A percentile compares a stretch with the other conserved stretches of the same genome.
These are phyloP conservation scores for Themeda triandra DNA, from an alignment of 176 grass and related monocot genomes.

Conservation along the genomic window DNA sequence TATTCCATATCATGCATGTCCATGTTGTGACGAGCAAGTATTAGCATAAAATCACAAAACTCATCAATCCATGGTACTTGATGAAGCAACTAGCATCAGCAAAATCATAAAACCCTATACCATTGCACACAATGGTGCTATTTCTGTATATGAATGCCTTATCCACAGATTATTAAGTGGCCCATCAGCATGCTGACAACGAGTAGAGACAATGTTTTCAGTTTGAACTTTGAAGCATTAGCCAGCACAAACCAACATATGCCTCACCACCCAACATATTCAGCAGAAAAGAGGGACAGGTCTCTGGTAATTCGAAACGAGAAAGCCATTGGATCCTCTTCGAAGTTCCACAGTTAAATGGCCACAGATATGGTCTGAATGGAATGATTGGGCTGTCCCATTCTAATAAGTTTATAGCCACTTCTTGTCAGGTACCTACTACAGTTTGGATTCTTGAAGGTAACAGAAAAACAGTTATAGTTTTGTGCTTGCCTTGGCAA, in stretches of 20 bases:
- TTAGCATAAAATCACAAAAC: conserved; percentile 56
- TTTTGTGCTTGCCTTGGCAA: conserved; percentile 97
- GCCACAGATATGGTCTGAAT: conserved; percentile 29
- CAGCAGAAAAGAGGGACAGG: conserved; percentile 15
- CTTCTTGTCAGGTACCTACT: conserved; percentile 44
- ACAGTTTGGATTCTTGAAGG: conserved; percentile 61
- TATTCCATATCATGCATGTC: conserved; percentile 47
- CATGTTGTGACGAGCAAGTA: conserved; percentile 44
- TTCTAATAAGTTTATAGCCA: conserved; percentile 32
- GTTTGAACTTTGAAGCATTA: conserved; percentile 48
- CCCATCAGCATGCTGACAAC: conserved; percentile 38
- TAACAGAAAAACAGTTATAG: conserved; percentile 61
- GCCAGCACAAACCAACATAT: conserved; percentile 32
- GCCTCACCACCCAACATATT: conserved; percentile 14
- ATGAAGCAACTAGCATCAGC: conserved; percentile 44
- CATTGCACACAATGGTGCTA: conserved; percentile 42
- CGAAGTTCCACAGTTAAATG: conserved; percentile 29
- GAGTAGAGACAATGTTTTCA: conserved; percentile 42
- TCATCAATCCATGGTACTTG: conserved; percentile 33
- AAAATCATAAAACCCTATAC: conserved; percentile 38
- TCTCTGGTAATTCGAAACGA: conserved; percentile 29
- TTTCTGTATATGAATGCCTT: conserved; percentile 27
- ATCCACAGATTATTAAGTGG: conserved; percentile 42
- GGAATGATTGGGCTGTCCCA: conserved; percentile 26
- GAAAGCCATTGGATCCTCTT: conserved; percentile 25